These are phyloP conservation scores for Saturnispora galanensis DNA, from an alignment of 805 yeast species.

Conservation along the genomic window DNA sequence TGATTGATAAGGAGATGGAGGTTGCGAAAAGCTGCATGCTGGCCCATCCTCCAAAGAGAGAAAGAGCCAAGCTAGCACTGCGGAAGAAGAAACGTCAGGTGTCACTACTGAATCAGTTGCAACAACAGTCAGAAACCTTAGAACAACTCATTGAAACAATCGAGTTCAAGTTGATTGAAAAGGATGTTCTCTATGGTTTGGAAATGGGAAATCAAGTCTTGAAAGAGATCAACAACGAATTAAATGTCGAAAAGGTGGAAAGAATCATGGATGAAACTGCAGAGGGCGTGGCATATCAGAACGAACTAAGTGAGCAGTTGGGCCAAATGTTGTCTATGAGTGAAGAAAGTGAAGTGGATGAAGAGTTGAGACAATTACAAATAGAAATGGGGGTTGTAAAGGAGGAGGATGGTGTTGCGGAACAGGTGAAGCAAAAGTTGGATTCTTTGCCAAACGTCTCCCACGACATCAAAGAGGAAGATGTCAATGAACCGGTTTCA, in stretches of 20 bases:
- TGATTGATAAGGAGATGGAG: conserved; percentile 52
- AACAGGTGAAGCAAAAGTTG: too few relatives aligned
- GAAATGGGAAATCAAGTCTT: conserved; percentile 73
- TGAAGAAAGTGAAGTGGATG: conserved; percentile 57
- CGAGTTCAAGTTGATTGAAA: conserved; percentile 83
- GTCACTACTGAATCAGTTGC: conserved; percentile 56
- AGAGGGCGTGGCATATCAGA: conserved; percentile 72
- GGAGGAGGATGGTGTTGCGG: conserved; percentile 9
- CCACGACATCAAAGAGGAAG: conserved; percentile 12
- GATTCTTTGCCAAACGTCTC: conserved; percentile 19
- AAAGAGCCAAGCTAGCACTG: conserved; percentile 58
- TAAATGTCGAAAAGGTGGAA: conserved; percentile 72
- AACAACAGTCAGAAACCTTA: conserved; percentile 66
- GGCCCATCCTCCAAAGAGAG: conserved; percentile 36
- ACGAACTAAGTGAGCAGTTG: conserved; percentile 53
- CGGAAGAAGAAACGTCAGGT: conserved; percentile 78
- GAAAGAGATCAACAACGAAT: conserved; percentile 65
- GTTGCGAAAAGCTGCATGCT: conserved; percentile 49
- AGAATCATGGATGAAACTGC: conserved; percentile 73
- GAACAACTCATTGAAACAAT: conserved; percentile 72
- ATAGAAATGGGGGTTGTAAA: conserved; percentile 28
- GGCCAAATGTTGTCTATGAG: conserved; percentile 32
- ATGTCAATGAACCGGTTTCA: background rate
- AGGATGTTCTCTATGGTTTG: conserved; percentile 72
- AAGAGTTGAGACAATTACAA: conserved; percentile 46